phyloP scores from a whole-genome alignment of 1,284 basidiomycete species.

The Ceratobasidium sp. region DNA sequence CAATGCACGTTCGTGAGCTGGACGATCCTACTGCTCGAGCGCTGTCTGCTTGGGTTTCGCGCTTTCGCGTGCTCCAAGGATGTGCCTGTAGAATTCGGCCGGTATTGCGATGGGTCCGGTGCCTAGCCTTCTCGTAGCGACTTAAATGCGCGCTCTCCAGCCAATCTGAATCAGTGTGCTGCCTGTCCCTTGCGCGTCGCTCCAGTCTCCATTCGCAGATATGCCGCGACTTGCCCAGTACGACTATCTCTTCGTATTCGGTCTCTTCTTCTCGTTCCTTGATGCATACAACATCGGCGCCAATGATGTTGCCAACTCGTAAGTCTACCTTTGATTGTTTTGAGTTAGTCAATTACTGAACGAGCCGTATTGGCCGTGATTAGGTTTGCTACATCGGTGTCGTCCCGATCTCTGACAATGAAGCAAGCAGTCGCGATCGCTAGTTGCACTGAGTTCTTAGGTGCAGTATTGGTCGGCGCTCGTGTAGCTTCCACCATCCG shows the following conservation, averaged over 20 bases:
- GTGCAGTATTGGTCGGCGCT: constrained; percentile 59
- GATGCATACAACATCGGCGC: constrained; percentile 62
- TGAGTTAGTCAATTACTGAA: background rate
- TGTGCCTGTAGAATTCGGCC: constrained; percentile 39
- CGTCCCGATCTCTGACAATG: constrained; percentile 59
- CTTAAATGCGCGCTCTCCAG: constrained; percentile 24
- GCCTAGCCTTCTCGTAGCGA: constrained; percentile 25
- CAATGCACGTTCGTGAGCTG: constrained; percentile 38
- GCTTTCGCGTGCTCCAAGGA: constrained; percentile 6
- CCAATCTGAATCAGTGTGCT: constrained; percentile 13
- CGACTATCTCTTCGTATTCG: constrained; percentile 59
- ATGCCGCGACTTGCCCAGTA: constrained; percentile 49
- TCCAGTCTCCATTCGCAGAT: background rate
- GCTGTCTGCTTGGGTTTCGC: background rate
- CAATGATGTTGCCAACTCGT: constrained; percentile 54
- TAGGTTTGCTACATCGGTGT: constrained; percentile 58
- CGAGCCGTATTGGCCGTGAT: constrained; percentile 53
- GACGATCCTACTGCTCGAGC: constrained; percentile 16
- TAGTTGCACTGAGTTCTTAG: constrained; percentile 66
- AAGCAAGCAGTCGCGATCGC: constrained; percentile 57
- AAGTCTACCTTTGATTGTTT: background rate
- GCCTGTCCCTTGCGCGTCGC: background rate
- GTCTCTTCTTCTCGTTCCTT: constrained; percentile 56
- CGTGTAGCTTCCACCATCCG: constrained; percentile 60
- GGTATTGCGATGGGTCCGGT: constrained; percentile 12